Percentiles rank a stretch among this genome's conserved stretches.
These are phyloP conservation scores for Verticillium albo-atrum DNA, from an alignment of 2,329 filamentous ascomycete genomes.

Conservation along the genomic window DNA sequence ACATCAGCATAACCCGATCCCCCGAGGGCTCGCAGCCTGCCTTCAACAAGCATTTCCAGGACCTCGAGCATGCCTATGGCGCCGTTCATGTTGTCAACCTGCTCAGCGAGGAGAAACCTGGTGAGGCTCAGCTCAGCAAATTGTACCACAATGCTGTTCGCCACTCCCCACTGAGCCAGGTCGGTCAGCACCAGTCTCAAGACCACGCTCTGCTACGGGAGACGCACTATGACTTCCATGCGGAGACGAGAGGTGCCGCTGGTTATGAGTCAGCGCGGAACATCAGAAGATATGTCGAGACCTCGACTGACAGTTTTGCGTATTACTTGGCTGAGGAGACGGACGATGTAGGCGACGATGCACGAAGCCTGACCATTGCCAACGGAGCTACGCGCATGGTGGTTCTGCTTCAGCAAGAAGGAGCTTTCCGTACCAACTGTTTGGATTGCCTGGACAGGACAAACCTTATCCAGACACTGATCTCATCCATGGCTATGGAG, in stretches of 20 bases:
- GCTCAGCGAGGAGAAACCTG: constrained; percentile 82
- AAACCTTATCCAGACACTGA: constrained; percentile 91
- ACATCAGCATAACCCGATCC: constrained; percentile 86
- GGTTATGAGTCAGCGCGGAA: constrained; percentile 89
- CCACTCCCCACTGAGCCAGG: constrained; percentile 66
- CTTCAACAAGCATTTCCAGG: constrained; percentile 91
- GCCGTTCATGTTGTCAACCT: constrained; percentile 91
- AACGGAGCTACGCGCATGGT: constrained; percentile 45
- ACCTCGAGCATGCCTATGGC: constrained; percentile 81
- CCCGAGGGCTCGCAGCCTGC: constrained; percentile 88
- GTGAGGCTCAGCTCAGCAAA: constrained; percentile 77
- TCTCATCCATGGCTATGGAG: constrained; percentile 90
- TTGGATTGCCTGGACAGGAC: constrained; percentile 94
- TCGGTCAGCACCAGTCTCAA: constrained; percentile 47
- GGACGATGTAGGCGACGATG: constrained; percentile 44
- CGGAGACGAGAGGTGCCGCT: constrained; percentile 78
- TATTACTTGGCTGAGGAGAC: constrained; percentile 81
- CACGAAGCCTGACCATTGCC: constrained; percentile 20
- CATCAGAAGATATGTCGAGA: constrained; percentile 73
- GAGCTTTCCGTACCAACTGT: constrained; percentile 94
- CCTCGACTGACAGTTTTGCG: constrained; percentile 82
- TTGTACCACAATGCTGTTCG: constrained; percentile 75
- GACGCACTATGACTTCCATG: constrained; percentile 95
- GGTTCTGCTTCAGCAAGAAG: constrained; percentile 83
- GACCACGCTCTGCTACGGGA: constrained; percentile 73